Evolutionary conservation across 768 basidiomycete species (phyloP).

Genomic region (Porpolomopsis calyptriformis): DNA sequence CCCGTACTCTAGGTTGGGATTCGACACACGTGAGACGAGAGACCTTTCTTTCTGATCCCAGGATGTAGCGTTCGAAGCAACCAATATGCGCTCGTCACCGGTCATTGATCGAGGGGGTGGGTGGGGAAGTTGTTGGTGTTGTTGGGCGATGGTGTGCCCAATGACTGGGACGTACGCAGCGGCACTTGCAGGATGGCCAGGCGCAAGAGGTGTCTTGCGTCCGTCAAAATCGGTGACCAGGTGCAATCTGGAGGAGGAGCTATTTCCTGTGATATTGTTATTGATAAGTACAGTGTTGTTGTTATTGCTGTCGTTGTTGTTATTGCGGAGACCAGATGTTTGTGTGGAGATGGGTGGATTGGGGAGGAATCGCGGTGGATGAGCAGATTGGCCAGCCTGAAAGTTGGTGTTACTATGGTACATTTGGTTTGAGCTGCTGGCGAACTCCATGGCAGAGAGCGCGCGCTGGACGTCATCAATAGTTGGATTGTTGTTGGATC

Average conservation of each 20-base stretch:
- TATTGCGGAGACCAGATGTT: slow-evolving; percentile 26
- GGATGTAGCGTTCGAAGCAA: slow-evolving; percentile 19
- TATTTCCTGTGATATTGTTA: slow-evolving; percentile 22
- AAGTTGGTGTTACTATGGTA: slow-evolving; percentile 23
- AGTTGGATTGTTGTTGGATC: slow-evolving; percentile 23
- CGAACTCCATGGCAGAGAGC: slow-evolving; percentile 57
- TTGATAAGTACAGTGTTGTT: slow-evolving; percentile 29
- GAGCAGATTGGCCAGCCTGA: slow-evolving; percentile 39
- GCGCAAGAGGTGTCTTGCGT: slow-evolving; percentile 47
- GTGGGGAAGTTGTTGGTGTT: slow-evolving; percentile 25
- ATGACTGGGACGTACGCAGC: slow-evolving; percentile 29
- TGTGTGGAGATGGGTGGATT: slow-evolving; percentile 38
- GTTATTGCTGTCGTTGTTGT: slow-evolving; percentile 26
- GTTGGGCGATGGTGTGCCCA: slow-evolving; percentile 21
- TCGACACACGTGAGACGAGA: slow-evolving; percentile 48
- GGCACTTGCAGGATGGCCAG: slow-evolving; percentile 40
- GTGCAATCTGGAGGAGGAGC: slow-evolving; percentile 34
- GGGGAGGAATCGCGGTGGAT: slow-evolving; percentile 64
- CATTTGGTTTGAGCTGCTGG: slow-evolving; percentile 23
- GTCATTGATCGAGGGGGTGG: slow-evolving; percentile 22
- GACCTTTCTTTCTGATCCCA: slow-evolving; percentile 65
- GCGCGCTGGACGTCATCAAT: slow-evolving; percentile 75
- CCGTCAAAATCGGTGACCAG: slow-evolving; percentile 56
- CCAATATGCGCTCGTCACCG: slow-evolving; percentile 20
- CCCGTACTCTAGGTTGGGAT: slow-evolving; percentile 56